Base-by-base conservation (phyloP, 2,329 filamentous ascomycete genomes). In the Beauveria australis region DNA sequence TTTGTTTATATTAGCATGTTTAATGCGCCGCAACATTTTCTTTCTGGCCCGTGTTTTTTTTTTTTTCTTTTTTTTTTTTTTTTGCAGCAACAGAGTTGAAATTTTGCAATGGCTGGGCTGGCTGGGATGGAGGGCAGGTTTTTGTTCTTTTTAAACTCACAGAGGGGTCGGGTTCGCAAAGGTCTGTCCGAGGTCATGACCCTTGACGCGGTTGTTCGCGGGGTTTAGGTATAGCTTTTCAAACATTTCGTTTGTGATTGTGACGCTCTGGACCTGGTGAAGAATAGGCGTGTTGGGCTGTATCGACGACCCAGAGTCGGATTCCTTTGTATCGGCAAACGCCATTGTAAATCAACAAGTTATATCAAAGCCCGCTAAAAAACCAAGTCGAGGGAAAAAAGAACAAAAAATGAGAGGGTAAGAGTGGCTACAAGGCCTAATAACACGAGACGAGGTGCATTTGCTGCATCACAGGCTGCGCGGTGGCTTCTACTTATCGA, bases 101-200 rank as follows among this genome's bases (percentile, higher is more conserved):
- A 5, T 22, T 22, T 14, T 14, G 30, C 12, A 33, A 30, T 24
- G 24, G 24, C 24, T 24, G 8, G 1, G 28, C 28, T 30, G 9
- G 9, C 3, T 12, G 1, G 10, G 30, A 33, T 33, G 10, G 3
- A 3, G 10, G 24, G 3, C 1, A 5, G 24, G 3, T 24, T 24
- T 24, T 24, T 5, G n/a, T n/a, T 24, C 3, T 24, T 24, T 24
- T 30, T 14, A 16, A 16, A 28, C 54, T 48, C 41, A 57, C 54
- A 57, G 54, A 19, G 54, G 54, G 7, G 44, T 57, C 12, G 44
- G 54, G 26, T 48, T 57, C 5, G 54, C 54, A 30, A 58, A 43
- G 6, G 44, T 51, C 24, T 58, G 46, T 30, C 46, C 6, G 14
- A 51, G 37, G 2, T 43, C 14, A 3, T 22, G 8, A 14, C 44